Evolutionary conservation across 129 eudicot genomes (phyloP), one percentile per base, ranked within the genome.

Genomic region (Chrysanthemum seticuspe): DNA sequence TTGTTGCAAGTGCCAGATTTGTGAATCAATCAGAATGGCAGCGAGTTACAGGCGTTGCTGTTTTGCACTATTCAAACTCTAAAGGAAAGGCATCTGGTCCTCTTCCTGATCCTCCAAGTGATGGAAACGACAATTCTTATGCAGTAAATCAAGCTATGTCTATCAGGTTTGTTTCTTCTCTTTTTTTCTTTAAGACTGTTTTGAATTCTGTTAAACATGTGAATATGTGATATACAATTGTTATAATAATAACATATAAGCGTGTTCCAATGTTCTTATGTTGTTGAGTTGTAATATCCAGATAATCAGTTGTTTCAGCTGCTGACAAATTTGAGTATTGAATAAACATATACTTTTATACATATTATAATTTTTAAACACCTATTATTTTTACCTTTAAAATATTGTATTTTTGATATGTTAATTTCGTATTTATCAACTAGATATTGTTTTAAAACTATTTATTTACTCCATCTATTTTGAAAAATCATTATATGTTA

Each of bases 1-100:
- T 95, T 74, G 99, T 95, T 18, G 99, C 99, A 50, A 95, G 99
- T 80, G 85, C 99, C 11, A 85, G 99, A 70, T 91, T 95, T 78
- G 97, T 90, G 50, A 95, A 95, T 71, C 79, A 88, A 82, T 76
- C 96, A 40, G 68, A 81, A 50, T 95, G 97, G 99, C 85, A 91
- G 67, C 78, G 87, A 64, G 99, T 95, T 31, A 88, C 97, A 1
- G 99, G 99, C 25, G 97, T 95, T 57, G 97, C 89, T 31, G 63
- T 91, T 60, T 80, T 95, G 87, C 97, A 88, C 23, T 95, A 95
- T 68, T 84, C 97, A 16, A 95, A 95, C 74, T 88, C 99, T 31
- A 73, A 83, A 83, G 97, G 95, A 25, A 79, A 74, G 65, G 97
- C 96, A 47, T 31, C 82, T 5, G 99, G 99, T 50, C 97, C 99